phyloP scores from a whole-genome alignment of 202 grass and related monocot species.

The Saccharum hybrid region DNA sequence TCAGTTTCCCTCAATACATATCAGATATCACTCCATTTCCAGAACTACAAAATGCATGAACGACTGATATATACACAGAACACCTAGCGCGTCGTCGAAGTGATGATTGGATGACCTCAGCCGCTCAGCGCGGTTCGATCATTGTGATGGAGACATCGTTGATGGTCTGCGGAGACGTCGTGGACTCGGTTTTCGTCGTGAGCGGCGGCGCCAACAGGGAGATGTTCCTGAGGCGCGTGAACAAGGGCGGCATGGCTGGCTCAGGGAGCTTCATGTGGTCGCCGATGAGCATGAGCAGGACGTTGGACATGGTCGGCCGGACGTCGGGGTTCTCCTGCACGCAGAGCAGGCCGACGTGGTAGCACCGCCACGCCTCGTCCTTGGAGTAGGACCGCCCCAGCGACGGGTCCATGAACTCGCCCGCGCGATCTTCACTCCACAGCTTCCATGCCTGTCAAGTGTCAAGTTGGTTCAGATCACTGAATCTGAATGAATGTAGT shows the following conservation, averaged over 20 bases:
- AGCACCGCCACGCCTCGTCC: slow-evolving; percentile 66
- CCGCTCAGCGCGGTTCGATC: slow-evolving; percentile 52
- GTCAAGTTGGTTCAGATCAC: background rate
- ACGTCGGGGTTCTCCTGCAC: slow-evolving; percentile 74
- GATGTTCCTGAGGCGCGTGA: slow-evolving; percentile 29
- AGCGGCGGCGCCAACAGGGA: slow-evolving; percentile 1
- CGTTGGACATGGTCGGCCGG: slow-evolving; percentile 83
- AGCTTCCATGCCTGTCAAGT: slow-evolving; percentile 66
- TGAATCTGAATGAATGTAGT: background rate
- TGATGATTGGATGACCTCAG: slow-evolving; percentile 10
- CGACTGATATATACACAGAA: background rate
- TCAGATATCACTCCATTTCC: background rate
- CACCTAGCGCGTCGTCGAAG: background rate
- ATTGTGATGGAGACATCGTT: slow-evolving; percentile 79
- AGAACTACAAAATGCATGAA: background rate
- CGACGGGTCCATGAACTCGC: slow-evolving; percentile 68
- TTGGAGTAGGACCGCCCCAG: slow-evolving; percentile 45
- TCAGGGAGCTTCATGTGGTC: slow-evolving; percentile 68
- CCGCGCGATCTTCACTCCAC: slow-evolving; percentile 50
- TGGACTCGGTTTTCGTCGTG: slow-evolving; percentile 49
- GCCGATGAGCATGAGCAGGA: slow-evolving; percentile 83
- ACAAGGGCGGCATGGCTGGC: slow-evolving; percentile 54
- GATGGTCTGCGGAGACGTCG: slow-evolving; percentile 49
- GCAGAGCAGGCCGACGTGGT: slow-evolving; percentile 75
- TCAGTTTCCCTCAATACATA: background rate